phyloP scores from a whole-genome alignment of 2,329 filamentous ascomycete genomes.

The Xylaria sp. region DNA sequence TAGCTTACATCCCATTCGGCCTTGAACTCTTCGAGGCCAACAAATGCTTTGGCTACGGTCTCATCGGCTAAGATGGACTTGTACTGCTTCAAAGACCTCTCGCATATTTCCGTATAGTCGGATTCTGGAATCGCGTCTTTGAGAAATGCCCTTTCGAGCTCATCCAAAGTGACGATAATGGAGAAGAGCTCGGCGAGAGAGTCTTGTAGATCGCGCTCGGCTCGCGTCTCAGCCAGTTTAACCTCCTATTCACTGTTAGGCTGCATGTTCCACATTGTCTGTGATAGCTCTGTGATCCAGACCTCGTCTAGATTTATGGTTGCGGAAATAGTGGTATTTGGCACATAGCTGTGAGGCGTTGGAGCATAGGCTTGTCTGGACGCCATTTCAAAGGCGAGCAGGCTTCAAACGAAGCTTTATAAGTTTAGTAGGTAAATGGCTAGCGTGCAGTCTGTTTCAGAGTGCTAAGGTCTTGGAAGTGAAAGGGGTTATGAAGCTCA shows the following conservation, averaged over 20 bases:
- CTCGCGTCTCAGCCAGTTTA: slow-evolving; percentile 85
- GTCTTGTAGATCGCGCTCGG: slow-evolving; percentile 93
- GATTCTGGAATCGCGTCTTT: slow-evolving; percentile 92
- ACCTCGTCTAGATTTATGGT: slow-evolving; percentile 96
- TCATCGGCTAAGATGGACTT: slow-evolving; percentile 93
- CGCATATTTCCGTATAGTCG: slow-evolving; percentile 97
- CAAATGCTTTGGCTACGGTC: slow-evolving; percentile 87
- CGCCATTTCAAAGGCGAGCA: slow-evolving; percentile 55
- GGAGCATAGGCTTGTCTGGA: slow-evolving; percentile 82
- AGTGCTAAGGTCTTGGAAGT: neutral
- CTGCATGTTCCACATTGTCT: neutral
- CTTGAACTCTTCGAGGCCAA: slow-evolving; percentile 91
- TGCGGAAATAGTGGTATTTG: slow-evolving; percentile 82
- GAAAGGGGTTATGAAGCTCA: neutral
- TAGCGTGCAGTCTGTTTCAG: neutral
- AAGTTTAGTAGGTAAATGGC: neutral
- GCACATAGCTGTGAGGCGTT: slow-evolving; percentile 90
- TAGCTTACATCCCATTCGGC: slow-evolving; percentile 81
- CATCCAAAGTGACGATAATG: slow-evolving; percentile 94
- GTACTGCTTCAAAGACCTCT: slow-evolving; percentile 93
- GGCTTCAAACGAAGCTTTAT: neutral
- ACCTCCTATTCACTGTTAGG: slow-evolving; percentile 74
- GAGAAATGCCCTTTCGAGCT: slow-evolving; percentile 94
- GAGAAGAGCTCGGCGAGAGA: slow-evolving; percentile 97
- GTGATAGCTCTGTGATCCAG: slow-evolving; percentile 41